phyloP scores from a whole-genome alignment of 192 early-diverging fungal genomes.

The Martensiomyces pterosporus region DNA sequence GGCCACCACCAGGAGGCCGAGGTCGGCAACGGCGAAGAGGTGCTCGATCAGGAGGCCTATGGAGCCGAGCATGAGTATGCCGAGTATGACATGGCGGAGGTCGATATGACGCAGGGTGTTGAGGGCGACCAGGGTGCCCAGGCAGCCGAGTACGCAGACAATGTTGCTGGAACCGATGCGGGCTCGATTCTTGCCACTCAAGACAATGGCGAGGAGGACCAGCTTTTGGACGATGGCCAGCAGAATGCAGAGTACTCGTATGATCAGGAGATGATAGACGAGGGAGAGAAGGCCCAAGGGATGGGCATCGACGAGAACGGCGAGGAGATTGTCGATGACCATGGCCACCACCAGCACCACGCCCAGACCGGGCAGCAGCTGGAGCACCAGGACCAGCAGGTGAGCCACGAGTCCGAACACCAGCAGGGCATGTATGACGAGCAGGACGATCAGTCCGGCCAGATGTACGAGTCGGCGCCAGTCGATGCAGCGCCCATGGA shows the following conservation, averaged over 20 bases:
- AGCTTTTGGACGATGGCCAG: slow-evolving; percentile 11
- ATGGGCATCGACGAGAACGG: slow-evolving; percentile 18
- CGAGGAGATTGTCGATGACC: slow-evolving; percentile 3
- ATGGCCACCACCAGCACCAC: slow-evolving; percentile 8
- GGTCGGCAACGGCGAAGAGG: slow-evolving; percentile 4
- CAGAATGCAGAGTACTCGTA: slow-evolving; percentile 10
- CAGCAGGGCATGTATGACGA: slow-evolving; percentile 25
- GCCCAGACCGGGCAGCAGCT: not conserved
- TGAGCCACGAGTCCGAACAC: too few relatives aligned
- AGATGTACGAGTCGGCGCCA: slow-evolving; percentile 25
- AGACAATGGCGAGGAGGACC: slow-evolving; percentile 26
- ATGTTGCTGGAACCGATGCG: slow-evolving; percentile 16
- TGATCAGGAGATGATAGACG: slow-evolving; percentile 4
- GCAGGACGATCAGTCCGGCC: slow-evolving; percentile 12
- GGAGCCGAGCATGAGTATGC: slow-evolving; percentile 28
- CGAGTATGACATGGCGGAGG: slow-evolving; percentile 32
- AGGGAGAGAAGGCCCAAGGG: slow-evolving; percentile 5
- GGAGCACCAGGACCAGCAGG: slow-evolving; percentile 9
- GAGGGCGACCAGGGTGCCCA: not conserved
- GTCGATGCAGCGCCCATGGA: slow-evolving; percentile 26
- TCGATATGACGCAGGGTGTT: slow-evolving; percentile 16
- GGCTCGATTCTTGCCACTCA: slow-evolving; percentile 39
- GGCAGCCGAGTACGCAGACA: slow-evolving; percentile 11
- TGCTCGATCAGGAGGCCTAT: slow-evolving; percentile 14
- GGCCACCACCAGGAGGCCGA: slow-evolving; percentile 12